Evolutionary conservation across 139 green algal genomes (phyloP).

Genomic region (Dunaliella primolecta): DNA sequence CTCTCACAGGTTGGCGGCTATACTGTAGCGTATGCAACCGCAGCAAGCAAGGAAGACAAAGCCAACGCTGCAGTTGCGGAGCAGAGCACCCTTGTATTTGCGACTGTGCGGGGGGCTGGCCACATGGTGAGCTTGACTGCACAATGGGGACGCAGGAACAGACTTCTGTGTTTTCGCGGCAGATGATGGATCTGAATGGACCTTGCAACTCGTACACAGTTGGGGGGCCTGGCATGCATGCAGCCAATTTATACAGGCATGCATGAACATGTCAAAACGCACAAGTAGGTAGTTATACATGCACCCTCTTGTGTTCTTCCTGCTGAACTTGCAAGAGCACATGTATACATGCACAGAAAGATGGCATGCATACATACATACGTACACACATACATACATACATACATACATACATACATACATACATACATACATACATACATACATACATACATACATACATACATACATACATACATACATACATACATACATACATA

Average conservation of each 20-base stretch:
- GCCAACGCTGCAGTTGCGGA: constrained; percentile 56
- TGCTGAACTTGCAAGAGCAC: no score
- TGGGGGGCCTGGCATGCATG: no score
- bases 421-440: not conserved
- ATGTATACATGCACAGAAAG: no score
- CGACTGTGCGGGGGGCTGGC: constrained; percentile 66
- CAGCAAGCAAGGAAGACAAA: constrained; percentile 19
- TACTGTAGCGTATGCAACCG: constrained; percentile 18
- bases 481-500: not conserved
- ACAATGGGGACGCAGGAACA: no score
- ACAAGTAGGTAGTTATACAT: no score
- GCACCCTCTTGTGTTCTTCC: no score
- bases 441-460: not conserved
- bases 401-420: not conserved
- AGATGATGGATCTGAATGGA: no score
- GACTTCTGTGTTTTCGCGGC: no score
- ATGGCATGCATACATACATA: not conserved
- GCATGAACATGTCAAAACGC: no score
- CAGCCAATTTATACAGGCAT: no score
- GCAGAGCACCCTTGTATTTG: constrained; percentile 69
- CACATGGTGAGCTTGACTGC: constrained; percentile 51
- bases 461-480: not conserved
- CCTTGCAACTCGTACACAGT: no score
- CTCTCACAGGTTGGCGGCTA: constrained; percentile 30
- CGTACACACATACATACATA: not conserved